phyloP scores from a whole-genome alignment of 768 basidiomycete species.

The Trametes sanguinea region DNA sequence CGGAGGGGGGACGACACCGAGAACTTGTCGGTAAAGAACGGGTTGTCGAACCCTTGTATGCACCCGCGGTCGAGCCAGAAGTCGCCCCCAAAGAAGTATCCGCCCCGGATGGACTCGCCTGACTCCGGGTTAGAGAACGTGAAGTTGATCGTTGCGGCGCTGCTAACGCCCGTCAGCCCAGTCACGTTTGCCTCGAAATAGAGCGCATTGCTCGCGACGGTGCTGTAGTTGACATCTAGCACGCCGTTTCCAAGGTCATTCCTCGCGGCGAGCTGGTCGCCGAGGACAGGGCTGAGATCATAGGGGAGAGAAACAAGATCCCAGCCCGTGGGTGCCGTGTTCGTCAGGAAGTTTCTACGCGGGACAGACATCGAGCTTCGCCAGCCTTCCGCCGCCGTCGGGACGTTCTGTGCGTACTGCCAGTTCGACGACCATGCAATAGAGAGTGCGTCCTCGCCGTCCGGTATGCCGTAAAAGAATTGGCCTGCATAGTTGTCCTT shows the following conservation, averaged over 20 bases:
- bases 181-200: constrained; percentile 15
- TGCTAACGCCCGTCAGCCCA: background rate
- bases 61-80: constrained; percentile 16
- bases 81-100: constrained; percentile 14
- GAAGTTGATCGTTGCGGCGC: constrained; percentile 14
- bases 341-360: constrained; percentile 13
- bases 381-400: constrained; percentile 20
- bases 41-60: constrained; percentile 9
- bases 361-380: constrained; percentile 19
- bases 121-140: constrained; percentile 8
- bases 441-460: constrained; percentile 9
- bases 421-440: constrained; percentile 20
- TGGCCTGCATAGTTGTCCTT: constrained; percentile 23
- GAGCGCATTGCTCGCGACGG: constrained; percentile 12
- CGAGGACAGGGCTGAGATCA: constrained; percentile 13
- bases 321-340: constrained; percentile 8
- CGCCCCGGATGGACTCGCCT: constrained; percentile 13
- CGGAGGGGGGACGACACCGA: constrained; percentile 2
- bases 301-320: constrained; percentile 13
- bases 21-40: constrained; percentile 16
- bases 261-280: constrained; percentile 3
- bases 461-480: constrained; percentile 18
- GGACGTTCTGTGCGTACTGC: constrained; percentile 14
- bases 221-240: constrained; percentile 8
- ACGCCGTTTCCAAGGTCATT: constrained; percentile 2